phyloP scores from a whole-genome alignment of 345 rosid species.

The Combretum micranthum region DNA sequence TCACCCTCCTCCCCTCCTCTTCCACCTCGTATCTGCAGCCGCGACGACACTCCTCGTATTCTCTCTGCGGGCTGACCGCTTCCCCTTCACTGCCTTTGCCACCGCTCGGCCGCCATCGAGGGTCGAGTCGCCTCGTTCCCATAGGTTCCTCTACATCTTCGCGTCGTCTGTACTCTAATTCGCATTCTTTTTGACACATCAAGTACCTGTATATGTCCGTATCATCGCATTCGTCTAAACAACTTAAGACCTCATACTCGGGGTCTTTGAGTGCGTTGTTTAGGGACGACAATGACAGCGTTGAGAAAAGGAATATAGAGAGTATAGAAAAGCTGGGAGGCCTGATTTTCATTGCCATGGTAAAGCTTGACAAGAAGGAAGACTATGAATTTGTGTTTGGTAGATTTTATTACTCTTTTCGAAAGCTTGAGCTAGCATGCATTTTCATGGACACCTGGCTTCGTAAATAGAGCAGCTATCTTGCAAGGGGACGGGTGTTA shows the following conservation, averaged over 20 bases:
- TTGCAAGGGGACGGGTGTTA: no score
- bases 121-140: not conserved
- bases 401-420: no score
- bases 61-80: constrained; percentile 15
- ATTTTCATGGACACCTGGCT: no score
- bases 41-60: constrained; percentile 24
- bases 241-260: constrained; percentile 9
- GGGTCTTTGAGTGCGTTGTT: not conserved
- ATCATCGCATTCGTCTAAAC: constrained; percentile 13
- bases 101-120: constrained; percentile 3
- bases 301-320: no score
- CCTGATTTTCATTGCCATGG: no score
- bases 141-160: constrained; percentile 1
- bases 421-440: no score
- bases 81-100: constrained; percentile 1
- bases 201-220: constrained; percentile 9
- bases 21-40: constrained; percentile 12
- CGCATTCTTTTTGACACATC: constrained; percentile 12
- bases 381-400: no score
- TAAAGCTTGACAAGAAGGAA: no score
- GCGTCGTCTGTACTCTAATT: constrained; percentile 2
- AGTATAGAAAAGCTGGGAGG: no score
- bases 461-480: no score
- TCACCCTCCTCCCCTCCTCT: not conserved
- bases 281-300: no score